These are phyloP conservation scores for Rubia tinctorum DNA, from an alignment of 305 asterid species.

Conservation along the genomic window DNA sequence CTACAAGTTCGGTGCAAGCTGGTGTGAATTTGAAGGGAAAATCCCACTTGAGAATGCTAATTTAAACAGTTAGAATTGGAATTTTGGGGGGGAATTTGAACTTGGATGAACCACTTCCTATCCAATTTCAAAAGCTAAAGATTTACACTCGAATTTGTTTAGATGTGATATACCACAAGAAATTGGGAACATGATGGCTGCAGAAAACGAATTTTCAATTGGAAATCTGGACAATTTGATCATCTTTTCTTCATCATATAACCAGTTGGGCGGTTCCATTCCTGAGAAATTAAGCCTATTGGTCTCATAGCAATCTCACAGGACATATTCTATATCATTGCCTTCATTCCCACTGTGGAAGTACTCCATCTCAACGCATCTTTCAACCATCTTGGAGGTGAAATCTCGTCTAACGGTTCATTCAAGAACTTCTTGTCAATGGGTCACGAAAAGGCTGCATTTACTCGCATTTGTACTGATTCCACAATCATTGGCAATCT, in stretches of 20 bases:
- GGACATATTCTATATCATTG: neutral
- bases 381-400: neutral
- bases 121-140: neutral
- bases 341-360: neutral
- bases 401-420: neutral
- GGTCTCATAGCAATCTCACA: conserved; percentile 1
- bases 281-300: conserved; percentile 5
- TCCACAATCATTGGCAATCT: neutral
- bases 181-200: conserved; percentile 8
- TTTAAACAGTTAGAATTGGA: conserved; percentile 17
- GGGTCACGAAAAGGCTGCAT: neutral
- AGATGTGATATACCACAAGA: conserved; percentile 17
- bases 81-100: conserved; percentile 16
- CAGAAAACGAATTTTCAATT: conserved; percentile 12
- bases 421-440: neutral
- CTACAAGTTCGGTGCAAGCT: conserved; percentile 15
- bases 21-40: conserved; percentile 17
- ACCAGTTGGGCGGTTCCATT: conserved; percentile 6
- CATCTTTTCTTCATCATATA: conserved; percentile 10
- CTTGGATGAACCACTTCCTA: conserved; percentile 21
- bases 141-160: conserved; percentile 11
- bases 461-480: conserved; percentile 11
- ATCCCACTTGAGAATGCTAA: conserved; percentile 33
- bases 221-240: conserved; percentile 8
- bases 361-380: neutral